A percentile compares a stretch with the other conserved stretches of the same genome.
phyloP scores from a whole-genome alignment of 345 rosid genomes.

The Acer yangbiense region DNA sequence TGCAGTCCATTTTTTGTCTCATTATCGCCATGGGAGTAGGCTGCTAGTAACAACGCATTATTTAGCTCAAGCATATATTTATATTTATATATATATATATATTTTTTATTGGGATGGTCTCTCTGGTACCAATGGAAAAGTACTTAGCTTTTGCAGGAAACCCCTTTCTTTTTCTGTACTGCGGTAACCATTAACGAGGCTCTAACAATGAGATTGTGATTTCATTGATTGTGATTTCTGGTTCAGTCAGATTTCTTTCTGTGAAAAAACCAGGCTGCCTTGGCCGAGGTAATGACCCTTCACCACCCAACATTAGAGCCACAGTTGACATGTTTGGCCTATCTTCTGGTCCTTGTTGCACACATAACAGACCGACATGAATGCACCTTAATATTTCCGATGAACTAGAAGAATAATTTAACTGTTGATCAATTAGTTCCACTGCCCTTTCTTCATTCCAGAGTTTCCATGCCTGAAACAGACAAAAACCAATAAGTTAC shows the following conservation, averaged over 20 bases:
- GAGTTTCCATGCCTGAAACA: slow-evolving; percentile 35
- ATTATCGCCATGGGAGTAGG: too few species aligned
- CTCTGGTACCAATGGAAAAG: too few species aligned
- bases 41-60: too few species aligned
- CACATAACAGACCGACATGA: slow-evolving; percentile 31
- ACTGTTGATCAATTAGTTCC: slow-evolving; percentile 25
- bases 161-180: background rate
- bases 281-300: slow-evolving; percentile 26
- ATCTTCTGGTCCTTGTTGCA: slow-evolving; percentile 32
- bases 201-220: slow-evolving; percentile 23
- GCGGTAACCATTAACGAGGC: slow-evolving; percentile 11
- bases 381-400: slow-evolving; percentile 24
- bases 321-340: slow-evolving; percentile 35
- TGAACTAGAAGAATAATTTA: slow-evolving; percentile 4
- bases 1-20: too few species aligned
- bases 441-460: slow-evolving; percentile 21
- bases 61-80: too few species aligned
- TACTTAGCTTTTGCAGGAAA: background rate
- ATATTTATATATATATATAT: too few species aligned
- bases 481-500: too few species aligned
- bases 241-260: slow-evolving; percentile 26
- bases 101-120: too few species aligned
- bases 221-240: slow-evolving; percentile 22
- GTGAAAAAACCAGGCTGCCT: slow-evolving; percentile 36
- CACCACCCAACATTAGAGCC: slow-evolving; percentile 35